These are phyloP conservation scores for Saturnispora dispora DNA, from an alignment of 805 yeast species.

Conservation along the genomic window DNA sequence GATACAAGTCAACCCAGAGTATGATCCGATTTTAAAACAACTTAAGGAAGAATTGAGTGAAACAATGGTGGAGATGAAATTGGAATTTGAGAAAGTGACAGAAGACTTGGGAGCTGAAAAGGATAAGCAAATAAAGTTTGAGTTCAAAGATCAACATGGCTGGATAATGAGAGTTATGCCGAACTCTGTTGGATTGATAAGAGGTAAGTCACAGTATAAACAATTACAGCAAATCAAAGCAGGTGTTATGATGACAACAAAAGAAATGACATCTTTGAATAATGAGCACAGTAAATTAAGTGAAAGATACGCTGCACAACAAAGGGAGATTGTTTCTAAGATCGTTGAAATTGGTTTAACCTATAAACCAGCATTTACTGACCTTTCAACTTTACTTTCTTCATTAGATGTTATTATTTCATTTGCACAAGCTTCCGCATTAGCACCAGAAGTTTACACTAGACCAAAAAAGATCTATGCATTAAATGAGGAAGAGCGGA, in stretches of 20 bases:
- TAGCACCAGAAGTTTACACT: constrained; percentile 71
- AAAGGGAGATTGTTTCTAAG: constrained; percentile 70
- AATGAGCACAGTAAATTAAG: constrained; percentile 49
- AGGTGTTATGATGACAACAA: constrained; percentile 86
- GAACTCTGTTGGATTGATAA: constrained; percentile 72
- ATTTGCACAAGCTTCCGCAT: constrained; percentile 76
- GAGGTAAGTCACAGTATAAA: constrained; percentile 50
- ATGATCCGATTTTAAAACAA: constrained; percentile 64
- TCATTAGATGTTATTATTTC: constrained; percentile 75
- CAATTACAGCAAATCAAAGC: constrained; percentile 91
- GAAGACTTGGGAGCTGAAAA: constrained; percentile 73
- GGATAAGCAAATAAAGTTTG: constrained; percentile 83
- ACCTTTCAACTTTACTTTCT: constrained; percentile 54
- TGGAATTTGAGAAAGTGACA: constrained; percentile 54
- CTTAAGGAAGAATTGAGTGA: constrained; percentile 51
- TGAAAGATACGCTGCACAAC: constrained; percentile 63
- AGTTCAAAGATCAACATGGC: constrained; percentile 79
- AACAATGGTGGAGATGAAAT: constrained; percentile 45
- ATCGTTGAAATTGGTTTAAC: constrained; percentile 75
- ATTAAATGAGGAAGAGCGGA: constrained; percentile 40
- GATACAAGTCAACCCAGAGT: constrained; percentile 80
- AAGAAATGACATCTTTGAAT: constrained; percentile 50
- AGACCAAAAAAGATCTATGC: constrained; percentile 54
- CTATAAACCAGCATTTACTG: constrained; percentile 68
- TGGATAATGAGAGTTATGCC: constrained; percentile 94